These are phyloP conservation scores for Starmerella floricola DNA, from an alignment of 805 yeast genomes.

Conservation along the genomic window DNA sequence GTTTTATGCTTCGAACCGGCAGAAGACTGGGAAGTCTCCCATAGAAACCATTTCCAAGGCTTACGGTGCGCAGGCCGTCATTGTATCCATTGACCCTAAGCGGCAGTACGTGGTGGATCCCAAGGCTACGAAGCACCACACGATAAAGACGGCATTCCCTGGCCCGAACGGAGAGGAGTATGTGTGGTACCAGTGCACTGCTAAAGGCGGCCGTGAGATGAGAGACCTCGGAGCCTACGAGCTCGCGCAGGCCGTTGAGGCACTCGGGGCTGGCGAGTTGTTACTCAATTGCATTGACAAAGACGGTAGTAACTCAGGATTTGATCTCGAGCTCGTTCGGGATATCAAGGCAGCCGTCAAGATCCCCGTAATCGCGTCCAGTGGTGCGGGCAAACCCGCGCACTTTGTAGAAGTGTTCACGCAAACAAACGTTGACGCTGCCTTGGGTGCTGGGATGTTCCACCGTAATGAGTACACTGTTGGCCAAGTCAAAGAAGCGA, in stretches of 20 bases:
- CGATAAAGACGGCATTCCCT: conserved; percentile 48
- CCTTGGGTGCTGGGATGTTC: conserved; percentile 97
- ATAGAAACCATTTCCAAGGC: conserved; percentile 86
- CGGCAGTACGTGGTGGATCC: conserved; percentile 65
- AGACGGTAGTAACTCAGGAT: conserved; percentile 94
- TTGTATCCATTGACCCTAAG: conserved; percentile 95
- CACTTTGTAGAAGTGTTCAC: conserved; percentile 84
- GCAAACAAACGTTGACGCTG: conserved; percentile 82
- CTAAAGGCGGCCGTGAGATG: conserved; percentile 90
- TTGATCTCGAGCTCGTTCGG: conserved; percentile 69
- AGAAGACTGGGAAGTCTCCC: conserved; percentile 65
- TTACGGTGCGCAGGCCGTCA: conserved; percentile 95
- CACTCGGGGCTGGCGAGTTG: conserved; percentile 92
- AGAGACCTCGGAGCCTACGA: conserved; percentile 87
- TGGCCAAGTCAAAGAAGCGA: conserved; percentile 60
- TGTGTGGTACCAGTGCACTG: conserved; percentile 91
- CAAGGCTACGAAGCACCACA: conserved; percentile 44
- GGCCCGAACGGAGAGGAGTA: conserved; percentile 86
- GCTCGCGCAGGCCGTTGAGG: conserved; percentile 77
- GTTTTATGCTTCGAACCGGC: conserved; percentile 47
- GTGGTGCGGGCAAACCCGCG: conserved; percentile 91
- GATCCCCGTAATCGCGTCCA: conserved; percentile 93
- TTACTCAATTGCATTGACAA: conserved; percentile 88
- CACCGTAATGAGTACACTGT: conserved; percentile 92
- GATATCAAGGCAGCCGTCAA: conserved; percentile 65